Evolutionary conservation across 2,329 filamentous ascomycete species (phyloP).

Genomic region (Cadophora luteo-olivacea): DNA sequence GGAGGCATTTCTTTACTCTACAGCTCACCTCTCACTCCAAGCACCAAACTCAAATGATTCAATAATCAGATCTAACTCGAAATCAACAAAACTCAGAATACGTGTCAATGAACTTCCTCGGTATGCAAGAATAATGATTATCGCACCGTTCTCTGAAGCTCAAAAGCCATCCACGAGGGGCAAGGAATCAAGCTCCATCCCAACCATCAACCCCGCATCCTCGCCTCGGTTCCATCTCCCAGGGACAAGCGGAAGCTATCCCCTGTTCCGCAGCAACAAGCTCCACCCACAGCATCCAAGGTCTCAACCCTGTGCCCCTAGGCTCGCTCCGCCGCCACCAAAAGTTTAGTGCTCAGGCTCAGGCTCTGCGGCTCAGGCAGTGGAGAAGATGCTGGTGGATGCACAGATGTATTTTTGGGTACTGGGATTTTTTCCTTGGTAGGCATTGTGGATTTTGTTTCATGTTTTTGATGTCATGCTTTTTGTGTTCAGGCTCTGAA

Average conservation of each 20-base stretch:
- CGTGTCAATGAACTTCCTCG: no score
- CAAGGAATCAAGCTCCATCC: not conserved
- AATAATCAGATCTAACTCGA: no score
- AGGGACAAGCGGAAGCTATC: conserved; percentile 8
- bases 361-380: not conserved
- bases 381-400: not conserved
- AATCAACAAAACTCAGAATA: no score
- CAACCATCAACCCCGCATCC: conserved; percentile 4
- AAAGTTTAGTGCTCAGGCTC: not conserved
- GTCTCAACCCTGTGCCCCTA: not conserved
- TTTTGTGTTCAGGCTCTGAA: not conserved
- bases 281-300: not conserved
- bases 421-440: not conserved
- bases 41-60: not conserved
- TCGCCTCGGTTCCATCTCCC: not conserved
- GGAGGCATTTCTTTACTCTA: not conserved
- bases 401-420: not conserved
- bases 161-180: not conserved
- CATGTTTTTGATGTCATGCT: conserved; percentile 7
- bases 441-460: not conserved
- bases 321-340: not conserved
- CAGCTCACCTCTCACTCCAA: not conserved
- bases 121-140: no score
- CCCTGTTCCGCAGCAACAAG: not conserved
- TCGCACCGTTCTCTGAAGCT: not conserved